These are phyloP conservation scores for Carex cristatella DNA, from an alignment of 176 grass and related monocot species.

Conservation along the genomic window DNA sequence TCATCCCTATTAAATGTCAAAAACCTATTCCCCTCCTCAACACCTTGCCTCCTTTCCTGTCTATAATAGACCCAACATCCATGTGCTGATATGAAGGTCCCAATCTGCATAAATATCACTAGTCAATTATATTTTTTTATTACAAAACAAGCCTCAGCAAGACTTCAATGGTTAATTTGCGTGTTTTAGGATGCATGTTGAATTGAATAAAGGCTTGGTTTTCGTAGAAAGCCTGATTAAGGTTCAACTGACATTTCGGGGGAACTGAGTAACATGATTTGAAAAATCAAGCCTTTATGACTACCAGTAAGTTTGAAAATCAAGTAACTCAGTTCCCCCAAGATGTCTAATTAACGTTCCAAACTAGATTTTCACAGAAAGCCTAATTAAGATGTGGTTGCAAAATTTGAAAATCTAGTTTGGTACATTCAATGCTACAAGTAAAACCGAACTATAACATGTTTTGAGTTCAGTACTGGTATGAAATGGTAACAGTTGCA, in stretches of 20 bases:
- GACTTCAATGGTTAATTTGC: background rate
- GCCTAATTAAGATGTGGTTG: too few species aligned
- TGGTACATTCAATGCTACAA: too few species aligned
- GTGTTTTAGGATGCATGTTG: background rate
- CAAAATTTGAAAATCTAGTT: too few species aligned
- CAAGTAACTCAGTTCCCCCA: too few species aligned
- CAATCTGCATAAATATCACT: conserved; percentile 19
- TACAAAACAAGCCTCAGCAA: background rate
- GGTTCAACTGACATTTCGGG: too few species aligned
- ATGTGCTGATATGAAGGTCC: conserved; percentile 36
- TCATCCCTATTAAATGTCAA: background rate
- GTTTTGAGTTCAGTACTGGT: too few species aligned
- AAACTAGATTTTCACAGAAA: too few species aligned
- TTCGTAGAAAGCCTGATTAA: background rate
- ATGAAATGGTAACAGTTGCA: background rate
- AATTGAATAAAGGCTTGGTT: background rate
- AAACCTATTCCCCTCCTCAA: background rate
- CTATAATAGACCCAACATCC: conserved; percentile 25
- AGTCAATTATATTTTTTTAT: background rate
- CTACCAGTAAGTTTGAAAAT: too few species aligned
- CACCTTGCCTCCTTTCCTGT: background rate
- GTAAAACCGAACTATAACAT: too few species aligned
- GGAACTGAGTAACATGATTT: background rate
- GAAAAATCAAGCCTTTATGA: too few species aligned
- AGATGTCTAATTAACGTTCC: too few species aligned